Evolutionary conservation across 148 eudicot species (phyloP).

Genomic region (Cornus suecica): DNA sequence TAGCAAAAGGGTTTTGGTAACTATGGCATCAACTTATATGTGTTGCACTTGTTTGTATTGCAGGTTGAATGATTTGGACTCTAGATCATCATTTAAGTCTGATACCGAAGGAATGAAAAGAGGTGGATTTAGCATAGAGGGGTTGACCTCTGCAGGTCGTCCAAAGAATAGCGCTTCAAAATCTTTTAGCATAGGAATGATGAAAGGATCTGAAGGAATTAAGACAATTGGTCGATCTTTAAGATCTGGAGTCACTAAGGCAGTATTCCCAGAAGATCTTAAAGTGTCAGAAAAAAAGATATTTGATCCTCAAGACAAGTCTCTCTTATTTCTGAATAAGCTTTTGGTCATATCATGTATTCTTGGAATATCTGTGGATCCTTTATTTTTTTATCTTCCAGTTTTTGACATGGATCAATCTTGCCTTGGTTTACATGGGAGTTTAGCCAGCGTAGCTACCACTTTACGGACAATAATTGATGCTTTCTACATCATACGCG

Average conservation of each 20-base stretch:
- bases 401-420: constrained; percentile 24
- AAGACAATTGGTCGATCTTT: constrained; percentile 45
- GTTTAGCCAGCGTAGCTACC: constrained; percentile 31
- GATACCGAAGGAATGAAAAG: constrained; percentile 38
- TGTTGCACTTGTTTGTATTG: not conserved
- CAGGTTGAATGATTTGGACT: constrained; percentile 37
- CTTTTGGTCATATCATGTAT: constrained; percentile 55
- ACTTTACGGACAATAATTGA: constrained; percentile 35
- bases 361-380: constrained; percentile 51
- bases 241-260: constrained; percentile 39
- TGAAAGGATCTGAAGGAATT: constrained; percentile 50
- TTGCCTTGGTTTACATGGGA: constrained; percentile 52
- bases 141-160: constrained; percentile 17
- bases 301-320: constrained; percentile 69
- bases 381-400: constrained; percentile 61
- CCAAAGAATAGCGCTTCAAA: constrained; percentile 30
- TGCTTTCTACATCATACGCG: constrained; percentile 38
- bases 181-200: constrained; percentile 39
- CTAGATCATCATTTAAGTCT: constrained; percentile 28
- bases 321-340: constrained; percentile 53
- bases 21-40: constrained; percentile 3
- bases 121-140: constrained; percentile 39
- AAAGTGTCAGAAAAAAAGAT: constrained; percentile 46
- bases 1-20: not conserved
- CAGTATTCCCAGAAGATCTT: constrained; percentile 64